Conservation (phyloP, 495 filamentous ascomycete species). For the Usnea hakonensis region DNA sequence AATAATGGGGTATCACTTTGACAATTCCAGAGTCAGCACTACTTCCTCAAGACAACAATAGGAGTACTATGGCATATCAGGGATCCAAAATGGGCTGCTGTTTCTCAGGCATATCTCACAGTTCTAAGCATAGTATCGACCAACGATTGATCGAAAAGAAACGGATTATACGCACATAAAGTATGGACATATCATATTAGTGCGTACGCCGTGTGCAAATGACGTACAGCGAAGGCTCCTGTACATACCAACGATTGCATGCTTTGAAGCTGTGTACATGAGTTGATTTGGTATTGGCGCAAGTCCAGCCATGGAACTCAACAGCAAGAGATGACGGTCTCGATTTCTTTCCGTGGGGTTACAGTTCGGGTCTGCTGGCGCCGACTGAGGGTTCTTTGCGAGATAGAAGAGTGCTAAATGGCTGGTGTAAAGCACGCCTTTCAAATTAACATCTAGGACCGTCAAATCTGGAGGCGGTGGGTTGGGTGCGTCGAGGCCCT, state of each 20-base stretch:
- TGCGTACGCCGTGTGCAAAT: conserved; percentile 42
- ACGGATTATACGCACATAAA: conserved; percentile 37
- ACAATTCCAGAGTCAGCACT: neutral
- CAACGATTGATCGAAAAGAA: no score
- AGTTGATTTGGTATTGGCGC: conserved; percentile 26
- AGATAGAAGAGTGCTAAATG: conserved; percentile 49
- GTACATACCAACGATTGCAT: conserved; percentile 58
- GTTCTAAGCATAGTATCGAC: neutral
- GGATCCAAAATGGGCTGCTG: neutral
- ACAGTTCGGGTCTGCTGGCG: conserved; percentile 18
- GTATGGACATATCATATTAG: conserved; percentile 58
- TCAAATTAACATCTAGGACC: conserved; percentile 54
- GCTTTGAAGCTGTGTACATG: conserved; percentile 54
- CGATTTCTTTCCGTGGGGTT: conserved; percentile 14
- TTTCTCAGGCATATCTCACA: neutral
- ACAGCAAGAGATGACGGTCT: conserved; percentile 27
- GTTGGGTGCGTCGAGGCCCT: conserved; percentile 30
- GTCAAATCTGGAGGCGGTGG: conserved; percentile 46
- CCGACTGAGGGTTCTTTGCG: conserved; percentile 23
- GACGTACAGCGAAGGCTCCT: conserved; percentile 44
- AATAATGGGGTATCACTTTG: conserved; percentile 48
- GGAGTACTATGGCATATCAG: neutral
- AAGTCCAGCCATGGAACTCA: conserved; percentile 26
- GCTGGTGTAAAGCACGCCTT: conserved; percentile 55
- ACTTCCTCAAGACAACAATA: neutral